Conservation (phyloP, 169 alveolate species). For the Plasmodium yoelii region DNA sequence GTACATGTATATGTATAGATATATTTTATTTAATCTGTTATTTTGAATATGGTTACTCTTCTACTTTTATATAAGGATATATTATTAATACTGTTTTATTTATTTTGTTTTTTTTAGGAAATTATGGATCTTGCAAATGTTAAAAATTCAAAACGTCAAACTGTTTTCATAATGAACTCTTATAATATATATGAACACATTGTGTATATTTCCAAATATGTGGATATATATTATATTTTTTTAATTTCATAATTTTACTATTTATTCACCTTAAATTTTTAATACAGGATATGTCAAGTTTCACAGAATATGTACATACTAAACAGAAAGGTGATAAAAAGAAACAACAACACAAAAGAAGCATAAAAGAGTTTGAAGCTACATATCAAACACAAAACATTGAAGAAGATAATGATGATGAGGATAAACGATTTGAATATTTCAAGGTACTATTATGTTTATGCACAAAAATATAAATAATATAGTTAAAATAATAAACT, state of each 20-base stretch:
- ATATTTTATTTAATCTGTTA: background rate
- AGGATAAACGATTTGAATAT: conserved; percentile 62
- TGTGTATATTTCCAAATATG: background rate
- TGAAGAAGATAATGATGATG: conserved; percentile 13
- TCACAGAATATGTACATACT: conserved; percentile 13
- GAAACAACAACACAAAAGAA: background rate
- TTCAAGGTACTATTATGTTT: conserved; percentile 35
- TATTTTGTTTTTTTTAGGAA: conserved; percentile 14
- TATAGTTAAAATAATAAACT: background rate
- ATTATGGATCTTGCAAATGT: conserved; percentile 37
- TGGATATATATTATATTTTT: background rate
- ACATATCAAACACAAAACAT: background rate
- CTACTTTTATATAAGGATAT: no score
- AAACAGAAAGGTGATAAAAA: conserved; percentile 9
- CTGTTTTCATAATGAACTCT: background rate
- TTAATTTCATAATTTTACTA: background rate
- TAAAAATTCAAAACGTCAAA: background rate
- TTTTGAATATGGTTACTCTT: no score
- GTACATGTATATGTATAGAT: background rate
- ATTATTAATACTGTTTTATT: no score
- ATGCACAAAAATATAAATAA: background rate
- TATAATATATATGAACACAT: background rate
- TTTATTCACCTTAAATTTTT: background rate
- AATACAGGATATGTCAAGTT: conserved; percentile 41
- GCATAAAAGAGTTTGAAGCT: background rate